Evolutionary conservation across 805 yeast species (phyloP), one percentile per base, ranked within the genome.

Genomic region (Huiozyma naganishii): DNA sequence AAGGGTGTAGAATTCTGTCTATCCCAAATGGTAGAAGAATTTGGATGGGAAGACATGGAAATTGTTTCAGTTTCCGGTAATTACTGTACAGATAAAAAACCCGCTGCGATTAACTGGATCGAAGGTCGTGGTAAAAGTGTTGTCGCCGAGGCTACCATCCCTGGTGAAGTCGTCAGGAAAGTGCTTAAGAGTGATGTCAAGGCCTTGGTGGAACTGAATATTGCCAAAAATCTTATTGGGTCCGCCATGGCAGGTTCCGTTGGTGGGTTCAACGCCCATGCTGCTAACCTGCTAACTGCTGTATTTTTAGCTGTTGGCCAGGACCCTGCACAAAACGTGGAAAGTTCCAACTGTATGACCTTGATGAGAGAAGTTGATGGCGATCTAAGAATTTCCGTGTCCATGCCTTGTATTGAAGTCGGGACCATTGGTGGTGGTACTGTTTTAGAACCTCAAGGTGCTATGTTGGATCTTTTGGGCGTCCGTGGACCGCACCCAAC

Each of bases 391-490:
- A 83, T 92, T 34, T 85, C 95, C 1, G 98, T 92, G n/a, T 86
- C 97, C 5, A 92, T 92, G 99, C 99, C 99, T 32, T 86, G 94
- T 32, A 87, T 92, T 54, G 99, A 92, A 68, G 98, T 92, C 37
- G 99, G 99, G 52, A 92, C 99, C 2, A 89, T 92, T 65, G 98
- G 98, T 47, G 99, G 99, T 51, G 99, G 99, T 61, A 92, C 99
- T 5, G 86, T 92, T 50, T 75, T 92, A 56, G 97, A 85, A 59
- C 97, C 99, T 37, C 99, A 92, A 69, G 85, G 89, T 41, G 86
- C 97, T 12, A 87, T 92, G 95, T 72, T 92, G 48, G 97, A 92
- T 57, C 70, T 92, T 52, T 72, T 92, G 49, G 97, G 97, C 32
- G 95, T 92, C 40, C 80, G 83, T 54, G 99, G 99, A 5, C 97